These are phyloP conservation scores for Linnemannia exigua DNA, from an alignment of 192 early-diverging fungal genomes.

Conservation along the genomic window DNA sequence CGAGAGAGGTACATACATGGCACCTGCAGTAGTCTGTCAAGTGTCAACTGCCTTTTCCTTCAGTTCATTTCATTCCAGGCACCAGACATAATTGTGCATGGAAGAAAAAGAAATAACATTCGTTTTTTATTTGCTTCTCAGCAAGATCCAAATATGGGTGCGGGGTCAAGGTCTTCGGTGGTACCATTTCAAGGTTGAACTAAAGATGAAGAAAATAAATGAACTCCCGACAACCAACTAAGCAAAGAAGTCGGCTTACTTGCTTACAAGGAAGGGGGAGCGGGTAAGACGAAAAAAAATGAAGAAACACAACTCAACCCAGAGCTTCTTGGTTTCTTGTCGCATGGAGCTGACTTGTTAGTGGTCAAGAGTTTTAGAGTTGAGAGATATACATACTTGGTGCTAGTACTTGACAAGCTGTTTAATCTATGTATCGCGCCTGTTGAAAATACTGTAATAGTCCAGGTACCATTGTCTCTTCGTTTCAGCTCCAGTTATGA, in stretches of 20 bases:
- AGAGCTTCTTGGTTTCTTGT: neutral
- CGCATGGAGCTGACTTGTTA: neutral
- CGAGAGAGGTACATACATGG: neutral
- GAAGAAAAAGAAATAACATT: neutral
- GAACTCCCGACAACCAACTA: neutral
- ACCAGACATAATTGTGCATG: neutral
- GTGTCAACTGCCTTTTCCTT: neutral
- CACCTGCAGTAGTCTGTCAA: too few relatives aligned
- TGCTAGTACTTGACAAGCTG: too few relatives aligned
- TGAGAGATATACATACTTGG: too few relatives aligned
- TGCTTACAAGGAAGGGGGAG: neutral
- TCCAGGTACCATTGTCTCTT: too few relatives aligned
- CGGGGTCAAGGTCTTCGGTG: neutral
- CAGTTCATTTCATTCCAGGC: neutral
- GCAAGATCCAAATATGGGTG: neutral
- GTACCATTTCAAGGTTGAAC: neutral
- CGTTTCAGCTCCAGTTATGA: neutral
- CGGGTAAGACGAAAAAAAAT: neutral
- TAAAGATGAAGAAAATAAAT: neutral
- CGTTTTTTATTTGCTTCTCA: neutral
- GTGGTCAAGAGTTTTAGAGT: neutral
- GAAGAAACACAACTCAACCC: neutral
- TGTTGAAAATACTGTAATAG: too few relatives aligned
- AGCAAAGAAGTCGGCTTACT: neutral
- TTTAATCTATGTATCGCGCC: too few relatives aligned